Evolutionary conservation across 768 basidiomycete species (phyloP), one percentile per base, ranked within the genome.

Genomic region (Russula foetens): DNA sequence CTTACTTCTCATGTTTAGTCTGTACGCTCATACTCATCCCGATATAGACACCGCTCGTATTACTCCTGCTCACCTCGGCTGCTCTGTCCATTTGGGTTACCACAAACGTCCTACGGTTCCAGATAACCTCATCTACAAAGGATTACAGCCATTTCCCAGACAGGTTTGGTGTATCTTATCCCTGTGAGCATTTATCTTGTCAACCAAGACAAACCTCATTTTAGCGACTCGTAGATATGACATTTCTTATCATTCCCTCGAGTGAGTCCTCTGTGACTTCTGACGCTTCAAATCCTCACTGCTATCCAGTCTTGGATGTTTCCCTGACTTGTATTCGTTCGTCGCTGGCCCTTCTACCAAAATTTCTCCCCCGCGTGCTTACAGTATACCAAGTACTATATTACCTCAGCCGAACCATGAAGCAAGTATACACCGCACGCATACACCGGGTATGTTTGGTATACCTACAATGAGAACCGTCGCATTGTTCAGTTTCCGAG

Each of bases 261-360:
- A 31, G 59, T 60, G 45, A 23, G 59, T 56, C 48, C 7, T 21
- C 15, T 39, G 15, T 44, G 4, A 15, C 8, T 23, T 19, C 15
- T 29, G 21, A 50, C 12, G 19, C 7, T 15, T 44, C 11, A 9
- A 17, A 9, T 7, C 23, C 33, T 31, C 17, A 38, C 41, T 15
- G 23, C n/a, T 38, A 8, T 56, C 31, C n/a, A 60, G 59, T 60
- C 54, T 39, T 60, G 12, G 59, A 60, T 31, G 2, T 60, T 8
- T 3, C 9, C 8, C 17, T 60, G 31, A 45, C 48, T 24, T 19
- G 59, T 3, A 60, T 60, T 19, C 33, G 59, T 60, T n/a, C 24
- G 59, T 56, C 31, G 11, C 29, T 44, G 28, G 21, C 15, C 3
- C 43, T 31, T 50, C 41, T 44, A 17, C 41, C 24, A 31, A 8